Evolutionary conservation across 345 rosid species (phyloP).

Genomic region (Aquilaria yunnanensis): DNA sequence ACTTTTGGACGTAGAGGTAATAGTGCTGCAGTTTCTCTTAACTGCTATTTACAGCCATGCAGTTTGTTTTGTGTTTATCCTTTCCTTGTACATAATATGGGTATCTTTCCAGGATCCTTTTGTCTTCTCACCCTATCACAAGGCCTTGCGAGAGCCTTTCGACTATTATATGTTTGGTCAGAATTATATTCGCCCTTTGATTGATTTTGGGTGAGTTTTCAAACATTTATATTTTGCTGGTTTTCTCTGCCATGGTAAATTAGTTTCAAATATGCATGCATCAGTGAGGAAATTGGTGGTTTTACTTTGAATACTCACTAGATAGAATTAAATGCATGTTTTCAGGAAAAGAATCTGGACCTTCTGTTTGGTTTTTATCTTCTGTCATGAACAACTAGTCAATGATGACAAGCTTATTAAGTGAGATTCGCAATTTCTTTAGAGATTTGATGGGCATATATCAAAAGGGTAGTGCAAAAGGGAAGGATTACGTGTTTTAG

Average conservation of each 20-base stretch:
- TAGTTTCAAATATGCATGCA: not conserved
- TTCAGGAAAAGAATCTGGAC: too few relatives aligned
- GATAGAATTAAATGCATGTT: too few relatives aligned
- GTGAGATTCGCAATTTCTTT: too few relatives aligned
- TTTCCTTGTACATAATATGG: conserved; percentile 18
- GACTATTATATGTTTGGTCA: conserved; percentile 95
- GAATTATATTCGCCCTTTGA: conserved; percentile 77
- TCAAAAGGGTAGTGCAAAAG: too few relatives aligned
- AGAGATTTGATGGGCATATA: too few relatives aligned
- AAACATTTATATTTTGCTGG: conserved; percentile 1
- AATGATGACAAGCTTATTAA: too few relatives aligned
- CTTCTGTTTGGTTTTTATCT: too few relatives aligned
- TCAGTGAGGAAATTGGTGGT: conserved; percentile 1
- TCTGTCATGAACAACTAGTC: too few relatives aligned
- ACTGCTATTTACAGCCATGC: conserved; percentile 1
- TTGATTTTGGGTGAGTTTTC: conserved; percentile 77
- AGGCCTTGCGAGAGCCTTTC: conserved; percentile 84
- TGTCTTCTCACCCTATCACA: conserved; percentile 72
- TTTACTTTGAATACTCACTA: not conserved
- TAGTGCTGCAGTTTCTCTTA: conserved; percentile 7
- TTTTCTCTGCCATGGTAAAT: conserved; percentile 3
- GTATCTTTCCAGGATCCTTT: conserved; percentile 62
- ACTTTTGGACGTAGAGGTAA: conserved; percentile 82
- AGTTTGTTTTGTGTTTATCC: conserved; percentile 9
- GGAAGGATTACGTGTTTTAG: too few relatives aligned